A percentile compares a stretch with the other conserved stretches of the same genome.
Evolutionary conservation across 2,329 filamentous ascomycete genomes (phyloP).

Genomic region (Microthyrium microscopicum): DNA sequence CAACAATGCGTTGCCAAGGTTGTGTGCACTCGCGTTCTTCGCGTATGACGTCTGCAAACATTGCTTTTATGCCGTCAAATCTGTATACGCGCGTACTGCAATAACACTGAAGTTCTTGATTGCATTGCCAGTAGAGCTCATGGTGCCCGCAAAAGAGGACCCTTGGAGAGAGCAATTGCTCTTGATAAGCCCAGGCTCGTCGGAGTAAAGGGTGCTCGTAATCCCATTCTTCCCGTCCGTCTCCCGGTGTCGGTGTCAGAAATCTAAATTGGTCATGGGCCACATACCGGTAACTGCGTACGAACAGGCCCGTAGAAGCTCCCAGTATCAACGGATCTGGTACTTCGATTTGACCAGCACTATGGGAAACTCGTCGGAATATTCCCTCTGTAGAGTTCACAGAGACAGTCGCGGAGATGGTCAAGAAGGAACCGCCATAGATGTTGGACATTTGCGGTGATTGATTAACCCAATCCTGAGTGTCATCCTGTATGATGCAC

Average conservation of each 20-base stretch:
- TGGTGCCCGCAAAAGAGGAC: slow-evolving; percentile 2
- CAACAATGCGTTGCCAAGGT: neutral
- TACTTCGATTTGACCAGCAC: no score
- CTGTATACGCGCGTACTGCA: neutral
- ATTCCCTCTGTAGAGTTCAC: no score
- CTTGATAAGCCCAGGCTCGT: slow-evolving; percentile 7
- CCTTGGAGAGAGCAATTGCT: slow-evolving; percentile 4
- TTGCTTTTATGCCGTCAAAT: neutral
- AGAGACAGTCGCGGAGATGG: slow-evolving; percentile 1
- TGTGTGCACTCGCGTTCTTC: neutral
- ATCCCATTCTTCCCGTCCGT: neutral
- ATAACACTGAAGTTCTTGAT: neutral
- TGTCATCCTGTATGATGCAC: slow-evolving; percentile 6
- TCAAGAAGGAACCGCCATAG: slow-evolving; percentile 3
- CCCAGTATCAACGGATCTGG: no score
- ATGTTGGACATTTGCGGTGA: slow-evolving; percentile 3
- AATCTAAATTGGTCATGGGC: no score
- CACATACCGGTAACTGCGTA: no score
- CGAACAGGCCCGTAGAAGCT: no score
- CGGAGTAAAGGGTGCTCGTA: slow-evolving; percentile 1
- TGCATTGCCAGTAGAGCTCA: slow-evolving; percentile 5
- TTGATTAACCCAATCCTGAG: slow-evolving; percentile 6
- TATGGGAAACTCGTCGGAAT: no score
- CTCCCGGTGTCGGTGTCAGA: no score
- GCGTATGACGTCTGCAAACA: neutral